phyloP scores from a whole-genome alignment of 768 basidiomycete species.

The Lactarius sp. region DNA sequence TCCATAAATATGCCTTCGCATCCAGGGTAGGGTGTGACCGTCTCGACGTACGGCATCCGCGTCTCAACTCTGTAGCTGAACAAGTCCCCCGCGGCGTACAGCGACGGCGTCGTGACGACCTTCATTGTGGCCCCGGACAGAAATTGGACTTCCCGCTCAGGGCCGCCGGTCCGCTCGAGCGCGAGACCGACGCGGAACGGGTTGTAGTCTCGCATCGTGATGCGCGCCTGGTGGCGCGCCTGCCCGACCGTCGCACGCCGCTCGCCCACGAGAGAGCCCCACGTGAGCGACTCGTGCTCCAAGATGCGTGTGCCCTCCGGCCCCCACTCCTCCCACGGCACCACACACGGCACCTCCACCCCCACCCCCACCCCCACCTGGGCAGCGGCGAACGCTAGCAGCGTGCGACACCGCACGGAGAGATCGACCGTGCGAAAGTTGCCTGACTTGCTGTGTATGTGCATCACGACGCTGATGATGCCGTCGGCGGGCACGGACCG shows the following conservation, averaged over 20 bases:
- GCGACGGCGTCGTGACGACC: not conserved
- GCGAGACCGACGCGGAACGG: slow-evolving; percentile 7
- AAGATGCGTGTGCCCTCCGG: not conserved
- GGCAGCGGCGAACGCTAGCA: not conserved
- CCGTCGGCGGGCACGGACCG: slow-evolving; percentile 10
- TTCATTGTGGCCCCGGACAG: not conserved
- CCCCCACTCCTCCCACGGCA: slow-evolving; percentile 12
- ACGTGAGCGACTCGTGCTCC: slow-evolving; percentile 12
- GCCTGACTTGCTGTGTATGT: slow-evolving; percentile 1
- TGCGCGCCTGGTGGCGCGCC: not conserved
- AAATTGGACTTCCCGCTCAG: not conserved
- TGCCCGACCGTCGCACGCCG: slow-evolving; percentile 15
- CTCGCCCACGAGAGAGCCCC: slow-evolving; percentile 18
- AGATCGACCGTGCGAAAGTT: slow-evolving; percentile 8
- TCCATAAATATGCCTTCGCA: slow-evolving; percentile 15
- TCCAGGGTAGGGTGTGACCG: not conserved
- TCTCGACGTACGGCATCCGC: slow-evolving; percentile 16
- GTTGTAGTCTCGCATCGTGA: slow-evolving; percentile 15
- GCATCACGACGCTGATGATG: slow-evolving; percentile 18
- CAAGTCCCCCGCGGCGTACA: not conserved
- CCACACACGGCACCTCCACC: not conserved
- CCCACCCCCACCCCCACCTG: too few species aligned
- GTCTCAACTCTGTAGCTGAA: not conserved
- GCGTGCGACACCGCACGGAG: slow-evolving; percentile 10
- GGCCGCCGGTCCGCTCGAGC: not conserved